Evolutionary conservation across 306 rosid species (phyloP).

Genomic region (Mimosa bimucronata): DNA sequence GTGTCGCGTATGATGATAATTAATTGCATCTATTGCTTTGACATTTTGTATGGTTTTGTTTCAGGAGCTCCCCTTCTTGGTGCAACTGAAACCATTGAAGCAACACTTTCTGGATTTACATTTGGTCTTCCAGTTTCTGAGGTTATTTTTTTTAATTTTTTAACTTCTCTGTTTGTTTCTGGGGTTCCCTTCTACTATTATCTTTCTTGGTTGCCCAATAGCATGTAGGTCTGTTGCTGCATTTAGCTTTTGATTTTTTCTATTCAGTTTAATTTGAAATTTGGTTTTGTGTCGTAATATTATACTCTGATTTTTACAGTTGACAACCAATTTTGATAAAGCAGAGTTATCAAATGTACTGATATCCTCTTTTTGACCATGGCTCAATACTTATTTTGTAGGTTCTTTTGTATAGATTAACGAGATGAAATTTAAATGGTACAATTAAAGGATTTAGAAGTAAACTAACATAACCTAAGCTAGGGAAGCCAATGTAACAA

Average conservation of each 20-base stretch:
- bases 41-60: constrained; percentile 39
- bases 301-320: constrained; percentile 1
- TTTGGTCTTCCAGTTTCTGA: constrained; percentile 94
- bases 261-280: not conserved
- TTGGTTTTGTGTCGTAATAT: constrained; percentile 17
- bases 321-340: not conserved
- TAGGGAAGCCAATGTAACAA: not conserved
- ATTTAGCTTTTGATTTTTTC: constrained; percentile 2
- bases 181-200: constrained; percentile 3
- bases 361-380: constrained; percentile 19
- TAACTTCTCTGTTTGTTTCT: constrained; percentile 27
- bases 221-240: constrained; percentile 20
- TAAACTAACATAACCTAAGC: constrained; percentile 1
- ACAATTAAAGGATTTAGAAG: not conserved
- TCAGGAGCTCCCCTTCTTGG: constrained; percentile 95
- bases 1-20: constrained; percentile 24
- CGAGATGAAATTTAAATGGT: not conserved
- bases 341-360: constrained; percentile 7
- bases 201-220: constrained; percentile 31
- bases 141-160: constrained; percentile 60
- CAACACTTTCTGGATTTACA: constrained; percentile 87
- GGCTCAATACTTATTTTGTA: constrained; percentile 3
- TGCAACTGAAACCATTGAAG: constrained; percentile 81
- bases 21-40: constrained; percentile 34
- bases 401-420: constrained; percentile 11